Conservation (phyloP, 208 protist genomes). For the Trichomonas tenax region DNA sequence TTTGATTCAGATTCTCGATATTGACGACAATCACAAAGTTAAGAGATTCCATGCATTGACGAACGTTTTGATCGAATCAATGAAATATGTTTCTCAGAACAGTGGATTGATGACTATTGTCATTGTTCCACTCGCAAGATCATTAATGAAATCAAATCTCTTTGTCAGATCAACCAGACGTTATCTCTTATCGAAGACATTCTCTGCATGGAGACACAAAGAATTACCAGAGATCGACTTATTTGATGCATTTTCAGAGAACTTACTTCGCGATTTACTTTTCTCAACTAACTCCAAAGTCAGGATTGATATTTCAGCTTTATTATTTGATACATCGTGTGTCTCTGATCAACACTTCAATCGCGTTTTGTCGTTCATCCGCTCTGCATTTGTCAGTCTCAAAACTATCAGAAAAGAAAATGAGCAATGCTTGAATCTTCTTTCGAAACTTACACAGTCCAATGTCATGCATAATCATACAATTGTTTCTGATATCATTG, state of each 20-base stretch:
- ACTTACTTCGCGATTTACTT: not conserved
- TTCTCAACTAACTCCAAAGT: not conserved
- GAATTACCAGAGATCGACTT: not conserved
- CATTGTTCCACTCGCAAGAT: not conserved
- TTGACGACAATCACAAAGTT: not conserved
- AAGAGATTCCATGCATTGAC: not conserved
- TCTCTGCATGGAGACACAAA: not conserved
- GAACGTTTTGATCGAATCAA: not conserved
- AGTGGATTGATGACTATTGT: not conserved
- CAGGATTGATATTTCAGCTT: not conserved
- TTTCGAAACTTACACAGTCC: not conserved
- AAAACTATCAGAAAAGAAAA: not conserved
- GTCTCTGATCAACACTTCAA: not conserved
- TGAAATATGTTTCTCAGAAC: not conserved
- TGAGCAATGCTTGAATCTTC: not conserved
- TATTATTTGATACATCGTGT: not conserved
- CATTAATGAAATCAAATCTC: not conserved
- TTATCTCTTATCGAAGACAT: not conserved
- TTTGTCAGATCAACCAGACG: not conserved
- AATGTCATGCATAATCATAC: not conserved
- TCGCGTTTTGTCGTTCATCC: not conserved
- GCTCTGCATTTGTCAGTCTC: not conserved
- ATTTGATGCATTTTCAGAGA: not conserved
- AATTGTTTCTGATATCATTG: not conserved
- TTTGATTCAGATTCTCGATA: not conserved